Evolutionary conservation across 2,329 filamentous ascomycete genomes (phyloP), one percentile per base, ranked within the genome.

Genomic region (Pseudogymnoascus sp.): DNA sequence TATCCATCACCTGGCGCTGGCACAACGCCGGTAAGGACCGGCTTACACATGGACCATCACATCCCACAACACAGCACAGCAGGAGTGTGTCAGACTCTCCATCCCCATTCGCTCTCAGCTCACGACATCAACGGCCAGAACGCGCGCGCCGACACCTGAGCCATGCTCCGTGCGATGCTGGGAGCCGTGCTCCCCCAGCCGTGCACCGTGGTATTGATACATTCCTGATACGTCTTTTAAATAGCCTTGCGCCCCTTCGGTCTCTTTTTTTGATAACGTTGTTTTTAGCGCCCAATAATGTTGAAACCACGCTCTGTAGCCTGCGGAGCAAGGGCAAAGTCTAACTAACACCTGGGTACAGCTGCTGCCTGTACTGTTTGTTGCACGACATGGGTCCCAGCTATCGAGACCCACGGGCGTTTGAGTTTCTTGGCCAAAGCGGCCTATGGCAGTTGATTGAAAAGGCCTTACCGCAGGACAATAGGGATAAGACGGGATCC

Each of bases 201-300:
- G 45, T 52, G 45, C 45, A 31, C 45, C 26, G 26, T 52, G 45
- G 45, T 52, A 52, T 52, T 31, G 45, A 52, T 52, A 52, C 45
- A 52, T 52, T 52, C n/a, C n/a, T 52, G 45, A 52, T 52, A 52
- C 45, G 45, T 52, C 45, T 52, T 52, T 52, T 52, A 52, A 52
- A 52, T 52, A 52, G 45, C 45, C 45, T 14, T 52, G 45, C 26
- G 26, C 23, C 45, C 23, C 45, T 31, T 52, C 26, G 23, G 45
- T 29, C n/a, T 29, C 26, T 52, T 45, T 49, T 52, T 52, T 31
- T 52, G 45, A 52, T 52, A 52, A 52, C 45, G 45, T 52, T 52
- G 45, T 52, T 43, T 52, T 52, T 52, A 52, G 45, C 45, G 45
- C 45, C 45, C 45, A 52, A 52, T 52, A 52, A 52, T 52, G 45